Evolutionary conservation across 768 basidiomycete genomes (phyloP), one percentile per base, ranked within the genome.

Genomic region (Psilocybe sp.): DNA sequence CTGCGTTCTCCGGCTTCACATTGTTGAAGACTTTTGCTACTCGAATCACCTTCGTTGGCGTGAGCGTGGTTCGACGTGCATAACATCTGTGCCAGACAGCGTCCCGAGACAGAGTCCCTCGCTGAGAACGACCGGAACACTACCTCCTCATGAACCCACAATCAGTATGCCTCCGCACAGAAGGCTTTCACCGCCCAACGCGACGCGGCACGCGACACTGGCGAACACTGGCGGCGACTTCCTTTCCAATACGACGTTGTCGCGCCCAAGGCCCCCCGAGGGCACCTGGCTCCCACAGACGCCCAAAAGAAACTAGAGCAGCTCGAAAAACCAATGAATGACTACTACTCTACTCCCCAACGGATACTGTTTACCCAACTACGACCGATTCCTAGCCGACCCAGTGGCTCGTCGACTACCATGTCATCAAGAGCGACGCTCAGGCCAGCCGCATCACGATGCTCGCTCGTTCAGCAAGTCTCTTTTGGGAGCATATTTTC

Each of bases 201-300:
- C 50, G 82, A 84, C 2, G 67, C 76, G 16, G 66, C 81, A 8
- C 85, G 91, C 54, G 89, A 94, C 54, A 71, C 75, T 1, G 98
- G 93, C 93, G 83, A 89, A 63, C 93, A 98, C 60, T 84, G 82
- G 11, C 77, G 76, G 20, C 74, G 97, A 15, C 82, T 87, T 69
- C 75, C 98, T 10, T 79, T 97, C 47, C 80, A 89, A 60, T 87
- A 96, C 57, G 94, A 93, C 37, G 75, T 96, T 51, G 82, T 98
- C 44, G 79, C 85, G 6, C 94, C 95, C 12, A 77, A 79, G 87
- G 88, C 2, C 84, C 84, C 2, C 76, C 48, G 95, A 97, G 16
- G 18, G 49, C 12, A 15, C 13, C 14, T 20, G 28, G 11, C 19
- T 43, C 3, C n/a, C 33, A 12, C 33, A 45, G 69, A 72, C 19